Percentiles rank a stretch among this genome's conserved stretches.
Evolutionary conservation across 2,329 filamentous ascomycete genomes (phyloP).

Genomic region (Penicillium brasilianum): DNA sequence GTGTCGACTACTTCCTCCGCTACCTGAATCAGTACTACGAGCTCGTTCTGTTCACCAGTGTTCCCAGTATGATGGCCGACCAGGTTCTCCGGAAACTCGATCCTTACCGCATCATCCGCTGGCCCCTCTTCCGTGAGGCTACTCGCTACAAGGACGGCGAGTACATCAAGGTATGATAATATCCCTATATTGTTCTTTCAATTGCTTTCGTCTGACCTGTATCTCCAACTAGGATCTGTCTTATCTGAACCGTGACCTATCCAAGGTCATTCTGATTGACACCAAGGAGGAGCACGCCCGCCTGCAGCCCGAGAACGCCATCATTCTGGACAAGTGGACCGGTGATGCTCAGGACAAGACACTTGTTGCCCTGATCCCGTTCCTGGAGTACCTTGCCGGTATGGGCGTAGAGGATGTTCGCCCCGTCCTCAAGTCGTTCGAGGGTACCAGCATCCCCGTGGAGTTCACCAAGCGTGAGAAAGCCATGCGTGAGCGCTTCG

Average conservation of each 20-base stretch:
- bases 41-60: slow-evolving; percentile 90
- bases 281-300: slow-evolving; percentile 81
- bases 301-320: slow-evolving; percentile 94
- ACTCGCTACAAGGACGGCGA: slow-evolving; percentile 95
- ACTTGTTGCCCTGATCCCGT: slow-evolving; percentile 87
- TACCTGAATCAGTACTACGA: slow-evolving; percentile 99
- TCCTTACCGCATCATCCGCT: slow-evolving; percentile 92
- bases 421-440: slow-evolving; percentile 82
- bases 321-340: slow-evolving; percentile 87
- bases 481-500: slow-evolving; percentile 80
- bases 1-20: slow-evolving; percentile 94
- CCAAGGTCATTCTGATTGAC: slow-evolving; percentile 93
- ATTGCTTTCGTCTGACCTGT: slow-evolving; percentile 16
- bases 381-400: slow-evolving; percentile 95
- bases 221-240: slow-evolving; percentile 74
- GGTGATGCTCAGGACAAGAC: slow-evolving; percentile 83
- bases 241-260: slow-evolving; percentile 93
- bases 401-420: slow-evolving; percentile 91
- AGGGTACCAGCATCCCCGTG: slow-evolving; percentile 83
- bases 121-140: slow-evolving; percentile 94
- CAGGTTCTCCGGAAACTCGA: slow-evolving; percentile 91
- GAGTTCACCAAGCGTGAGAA: slow-evolving; percentile 92
- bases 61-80: slow-evolving; percentile 82
- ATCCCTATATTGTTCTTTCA: not conserved
- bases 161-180: slow-evolving; percentile 79